phyloP scores from a whole-genome alignment of 768 basidiomycete genomes.

The Pisolithus microcarpus region DNA sequence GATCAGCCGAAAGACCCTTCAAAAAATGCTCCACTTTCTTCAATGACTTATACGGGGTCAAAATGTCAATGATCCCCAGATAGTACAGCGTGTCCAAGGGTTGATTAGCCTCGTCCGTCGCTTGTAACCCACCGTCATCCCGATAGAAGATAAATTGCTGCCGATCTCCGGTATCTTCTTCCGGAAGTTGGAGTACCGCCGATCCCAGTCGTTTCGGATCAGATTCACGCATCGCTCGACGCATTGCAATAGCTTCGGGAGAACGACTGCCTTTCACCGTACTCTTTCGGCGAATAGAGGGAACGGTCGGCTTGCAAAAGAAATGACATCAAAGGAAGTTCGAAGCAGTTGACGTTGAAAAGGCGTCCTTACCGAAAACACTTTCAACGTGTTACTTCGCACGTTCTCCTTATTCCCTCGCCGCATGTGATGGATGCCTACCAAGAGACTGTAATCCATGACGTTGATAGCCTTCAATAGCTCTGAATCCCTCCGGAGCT shows the following conservation, averaged over 20 bases:
- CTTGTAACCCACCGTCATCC: constrained; percentile 88
- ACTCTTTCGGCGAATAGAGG: constrained; percentile 53
- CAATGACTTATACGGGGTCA: constrained; percentile 73
- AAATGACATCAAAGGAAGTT: constrained; percentile 1
- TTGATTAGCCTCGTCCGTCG: constrained; percentile 81
- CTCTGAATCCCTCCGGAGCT: constrained; percentile 81
- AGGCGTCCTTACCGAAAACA: constrained; percentile 69
- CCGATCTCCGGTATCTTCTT: constrained; percentile 50
- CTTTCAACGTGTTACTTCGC: constrained; percentile 81
- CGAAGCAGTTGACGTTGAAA: neutral
- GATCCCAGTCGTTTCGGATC: constrained; percentile 67
- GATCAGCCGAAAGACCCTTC: constrained; percentile 84
- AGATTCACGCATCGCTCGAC: constrained; percentile 77
- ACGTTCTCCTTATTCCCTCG: constrained; percentile 90
- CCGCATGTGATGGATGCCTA: constrained; percentile 89
- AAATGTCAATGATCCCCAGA: constrained; percentile 92
- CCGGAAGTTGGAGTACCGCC: constrained; percentile 47
- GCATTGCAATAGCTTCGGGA: constrained; percentile 76
- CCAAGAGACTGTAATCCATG: constrained; percentile 94
- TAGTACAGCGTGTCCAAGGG: constrained; percentile 80
- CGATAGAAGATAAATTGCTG: constrained; percentile 89
- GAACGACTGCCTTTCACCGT: constrained; percentile 50
- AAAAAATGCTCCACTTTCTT: constrained; percentile 88
- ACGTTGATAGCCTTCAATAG: constrained; percentile 76
- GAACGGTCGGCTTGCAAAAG: constrained; percentile 56